A percentile compares a stretch with the other conserved stretches of the same genome.
phyloP scores from a whole-genome alignment of 2,329 filamentous ascomycete genomes.

The Fusarium anthophilum region DNA sequence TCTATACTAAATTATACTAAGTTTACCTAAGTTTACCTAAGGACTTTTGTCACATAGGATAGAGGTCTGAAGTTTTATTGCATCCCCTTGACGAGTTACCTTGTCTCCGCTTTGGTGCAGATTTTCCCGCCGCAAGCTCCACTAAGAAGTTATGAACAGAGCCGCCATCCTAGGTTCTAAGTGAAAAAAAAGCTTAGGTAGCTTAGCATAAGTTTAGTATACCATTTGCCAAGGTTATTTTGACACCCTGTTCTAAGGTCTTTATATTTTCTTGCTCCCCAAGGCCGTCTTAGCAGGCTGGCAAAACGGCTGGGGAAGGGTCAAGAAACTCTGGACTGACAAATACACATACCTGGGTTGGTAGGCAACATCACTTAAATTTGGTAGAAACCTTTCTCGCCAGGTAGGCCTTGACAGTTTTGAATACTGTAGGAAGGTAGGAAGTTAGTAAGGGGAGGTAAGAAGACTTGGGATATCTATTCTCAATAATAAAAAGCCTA shows the following conservation, averaged over 20 bases:
- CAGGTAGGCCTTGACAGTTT: neutral
- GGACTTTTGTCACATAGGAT: no score
- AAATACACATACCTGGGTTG: neutral
- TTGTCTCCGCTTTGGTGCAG: constrained; percentile 36
- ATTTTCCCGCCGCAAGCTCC: constrained; percentile 34
- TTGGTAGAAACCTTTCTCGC: neutral
- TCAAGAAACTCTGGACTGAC: neutral
- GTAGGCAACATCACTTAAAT: neutral
- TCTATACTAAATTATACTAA: no score
- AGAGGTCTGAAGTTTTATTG: no score
- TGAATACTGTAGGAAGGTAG: neutral
- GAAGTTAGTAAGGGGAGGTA: neutral
- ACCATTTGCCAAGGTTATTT: neutral
- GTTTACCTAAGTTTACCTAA: no score
- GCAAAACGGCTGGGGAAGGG: neutral
- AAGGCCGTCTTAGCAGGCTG: neutral
- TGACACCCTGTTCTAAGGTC: neutral
- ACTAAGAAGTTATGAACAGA: constrained; percentile 5
- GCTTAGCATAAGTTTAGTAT: neutral
- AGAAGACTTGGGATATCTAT: neutral
- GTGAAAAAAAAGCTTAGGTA: neutral
- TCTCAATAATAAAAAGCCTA: neutral
- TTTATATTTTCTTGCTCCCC: neutral
- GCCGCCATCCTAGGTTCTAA: neutral
- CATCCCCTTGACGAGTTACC: neutral